Conservation (phyloP, 805 yeast genomes). For the Ogataea nakhonphanomensis region DNA sequence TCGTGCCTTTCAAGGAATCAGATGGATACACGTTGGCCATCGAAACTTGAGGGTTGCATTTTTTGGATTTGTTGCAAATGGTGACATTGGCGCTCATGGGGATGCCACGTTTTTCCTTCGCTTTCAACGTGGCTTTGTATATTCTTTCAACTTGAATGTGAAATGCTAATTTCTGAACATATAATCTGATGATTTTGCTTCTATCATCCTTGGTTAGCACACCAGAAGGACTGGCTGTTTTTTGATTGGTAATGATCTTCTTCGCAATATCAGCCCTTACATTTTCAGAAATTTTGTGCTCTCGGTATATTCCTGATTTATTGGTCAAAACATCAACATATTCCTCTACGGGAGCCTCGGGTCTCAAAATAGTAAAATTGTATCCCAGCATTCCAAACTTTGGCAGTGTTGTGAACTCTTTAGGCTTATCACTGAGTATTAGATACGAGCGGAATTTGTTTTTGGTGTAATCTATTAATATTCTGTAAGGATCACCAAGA, state of each 20-base stretch:
- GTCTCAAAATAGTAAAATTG: constrained; percentile 37
- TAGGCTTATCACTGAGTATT: constrained; percentile 50
- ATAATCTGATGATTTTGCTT: constrained; percentile 43
- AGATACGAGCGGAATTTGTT: constrained; percentile 64
- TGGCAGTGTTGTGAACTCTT: constrained; percentile 32
- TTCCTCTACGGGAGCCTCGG: constrained; percentile 41
- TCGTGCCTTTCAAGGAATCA: constrained; percentile 3
- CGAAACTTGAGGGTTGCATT: constrained; percentile 19
- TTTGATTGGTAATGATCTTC: constrained; percentile 27
- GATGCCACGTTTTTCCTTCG: constrained; percentile 17
- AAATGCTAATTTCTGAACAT: constrained; percentile 51
- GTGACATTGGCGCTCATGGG: constrained; percentile 1
- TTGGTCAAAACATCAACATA: constrained; percentile 43
- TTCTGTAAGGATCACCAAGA: constrained; percentile 57
- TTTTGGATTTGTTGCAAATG: constrained; percentile 8
- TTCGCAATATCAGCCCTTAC: constrained; percentile 40
- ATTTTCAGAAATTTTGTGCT: constrained; percentile 45
- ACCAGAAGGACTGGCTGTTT: constrained; percentile 3
- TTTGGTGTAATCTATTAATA: constrained; percentile 61
- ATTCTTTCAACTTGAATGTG: constrained; percentile 65
- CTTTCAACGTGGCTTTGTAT: constrained; percentile 44
- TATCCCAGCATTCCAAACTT: constrained; percentile 26
- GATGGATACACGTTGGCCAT: constrained; percentile 3
- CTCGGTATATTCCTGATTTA: constrained; percentile 51
- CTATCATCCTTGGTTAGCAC: constrained; percentile 39